These are phyloP conservation scores for Eugenia klotzschiana DNA, from an alignment of 441 rosid genomes.

Conservation along the genomic window DNA sequence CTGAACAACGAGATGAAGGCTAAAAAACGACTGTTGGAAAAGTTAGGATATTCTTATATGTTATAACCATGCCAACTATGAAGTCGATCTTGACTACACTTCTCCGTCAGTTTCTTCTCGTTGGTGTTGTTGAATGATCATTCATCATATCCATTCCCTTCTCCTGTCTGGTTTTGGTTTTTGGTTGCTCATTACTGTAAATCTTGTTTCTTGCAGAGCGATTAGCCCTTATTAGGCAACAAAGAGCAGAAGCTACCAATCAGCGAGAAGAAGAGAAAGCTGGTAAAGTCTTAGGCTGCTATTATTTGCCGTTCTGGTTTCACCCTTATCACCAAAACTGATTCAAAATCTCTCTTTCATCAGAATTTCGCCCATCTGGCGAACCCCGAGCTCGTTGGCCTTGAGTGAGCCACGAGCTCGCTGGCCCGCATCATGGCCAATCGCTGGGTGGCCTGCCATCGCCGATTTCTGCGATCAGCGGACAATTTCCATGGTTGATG, in stretches of 20 bases:
- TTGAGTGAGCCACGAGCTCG: too few species aligned
- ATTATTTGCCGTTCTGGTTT: background rate
- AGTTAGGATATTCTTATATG: background rate
- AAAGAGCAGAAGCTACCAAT: constrained; percentile 83
- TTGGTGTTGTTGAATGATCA: too few species aligned
- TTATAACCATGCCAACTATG: background rate
- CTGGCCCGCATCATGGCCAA: too few species aligned
- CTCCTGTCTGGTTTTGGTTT: background rate
- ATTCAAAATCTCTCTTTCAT: background rate
- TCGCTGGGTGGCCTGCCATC: too few species aligned
- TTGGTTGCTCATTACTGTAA: background rate
- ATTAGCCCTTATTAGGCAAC: constrained; percentile 67
- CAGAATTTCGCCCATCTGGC: too few species aligned
- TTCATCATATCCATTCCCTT: background rate
- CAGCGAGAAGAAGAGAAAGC: constrained; percentile 93
- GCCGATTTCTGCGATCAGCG: too few species aligned
- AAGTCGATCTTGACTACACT: background rate
- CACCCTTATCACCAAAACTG: background rate
- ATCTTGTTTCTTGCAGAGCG: constrained; percentile 38
- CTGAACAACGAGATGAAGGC: background rate
- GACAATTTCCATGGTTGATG: too few species aligned
- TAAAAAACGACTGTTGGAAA: background rate
- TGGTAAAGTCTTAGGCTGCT: constrained; percentile 23
- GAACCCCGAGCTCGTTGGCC: too few species aligned
- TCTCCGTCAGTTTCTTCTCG: too few species aligned